Percentiles rank a stretch among this genome's conserved stretches.
These are phyloP conservation scores for Alloteropsis semialata DNA, from an alignment of 176 grass and related monocot species.

Conservation along the genomic window DNA sequence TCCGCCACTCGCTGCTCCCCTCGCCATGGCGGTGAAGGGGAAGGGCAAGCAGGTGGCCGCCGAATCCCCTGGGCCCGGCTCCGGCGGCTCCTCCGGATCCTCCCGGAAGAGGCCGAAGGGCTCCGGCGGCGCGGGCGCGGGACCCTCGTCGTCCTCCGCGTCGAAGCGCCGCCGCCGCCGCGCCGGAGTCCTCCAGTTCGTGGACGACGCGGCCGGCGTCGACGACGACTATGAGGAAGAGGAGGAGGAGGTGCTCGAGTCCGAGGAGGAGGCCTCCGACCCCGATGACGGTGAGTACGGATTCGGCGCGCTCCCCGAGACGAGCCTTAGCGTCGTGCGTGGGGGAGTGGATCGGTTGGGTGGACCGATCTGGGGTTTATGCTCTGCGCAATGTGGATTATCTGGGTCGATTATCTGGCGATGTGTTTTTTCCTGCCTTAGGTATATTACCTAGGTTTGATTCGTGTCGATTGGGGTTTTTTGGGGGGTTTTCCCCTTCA, in stretches of 20 bases:
- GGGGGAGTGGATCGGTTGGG: neutral
- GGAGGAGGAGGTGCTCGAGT: constrained; percentile 31
- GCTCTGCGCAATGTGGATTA: constrained; percentile 6
- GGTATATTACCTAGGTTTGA: neutral
- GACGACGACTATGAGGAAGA: constrained; percentile 55
- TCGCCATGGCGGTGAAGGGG: constrained; percentile 68
- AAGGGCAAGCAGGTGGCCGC: constrained; percentile 71
- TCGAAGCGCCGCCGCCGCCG: constrained; percentile 42
- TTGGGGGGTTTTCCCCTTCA: neutral
- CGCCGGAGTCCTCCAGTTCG: constrained; percentile 57
- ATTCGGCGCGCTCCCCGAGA: neutral
- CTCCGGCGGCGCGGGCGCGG: neutral
- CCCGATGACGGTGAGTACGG: constrained; percentile 37
- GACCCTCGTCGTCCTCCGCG: constrained; percentile 36
- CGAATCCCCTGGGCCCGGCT: neutral
- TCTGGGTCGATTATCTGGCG: neutral
- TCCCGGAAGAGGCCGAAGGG: constrained; percentile 36
- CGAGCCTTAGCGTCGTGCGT: neutral
- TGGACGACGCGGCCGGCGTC: constrained; percentile 68
- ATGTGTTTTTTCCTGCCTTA: neutral
- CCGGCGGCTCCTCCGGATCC: neutral
- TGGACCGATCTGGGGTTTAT: constrained; percentile 7
- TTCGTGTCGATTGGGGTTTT: neutral
- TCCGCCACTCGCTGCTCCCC: neutral
- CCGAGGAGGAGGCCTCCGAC: constrained; percentile 32